Evolutionary conservation across 305 asterid species (phyloP).

Genomic region (Fraxinus baroniana): DNA sequence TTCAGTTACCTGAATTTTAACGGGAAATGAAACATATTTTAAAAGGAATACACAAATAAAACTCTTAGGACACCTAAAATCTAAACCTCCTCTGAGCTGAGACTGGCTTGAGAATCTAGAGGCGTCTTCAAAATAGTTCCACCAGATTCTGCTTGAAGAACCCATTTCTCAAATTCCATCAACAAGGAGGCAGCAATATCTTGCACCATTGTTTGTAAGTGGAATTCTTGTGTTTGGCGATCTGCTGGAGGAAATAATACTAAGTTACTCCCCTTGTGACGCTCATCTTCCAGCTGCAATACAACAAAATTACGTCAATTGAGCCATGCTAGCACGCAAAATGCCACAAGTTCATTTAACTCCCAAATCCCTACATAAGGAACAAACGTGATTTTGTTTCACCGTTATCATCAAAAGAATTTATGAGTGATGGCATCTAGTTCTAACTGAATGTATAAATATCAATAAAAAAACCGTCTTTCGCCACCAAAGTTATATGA

Average conservation of each 20-base stretch:
- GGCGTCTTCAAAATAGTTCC: conserved; percentile 97
- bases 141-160: conserved; percentile 86
- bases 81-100: conserved; percentile 99
- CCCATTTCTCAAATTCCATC: conserved; percentile 99
- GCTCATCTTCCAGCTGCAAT: conserved; percentile 83
- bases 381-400: not conserved
- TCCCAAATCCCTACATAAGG: not conserved
- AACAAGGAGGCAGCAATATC: conserved; percentile 90
- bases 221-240: conserved; percentile 87
- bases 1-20: conserved; percentile 10
- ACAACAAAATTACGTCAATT: conserved; percentile 11
- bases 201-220: conserved; percentile 95
- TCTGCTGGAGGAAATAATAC: conserved; percentile 94
- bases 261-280: conserved; percentile 69
- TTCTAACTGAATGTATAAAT: not conserved
- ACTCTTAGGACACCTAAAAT: conserved; percentile 75
- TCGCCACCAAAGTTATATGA: not conserved
- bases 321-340: conserved; percentile 8
- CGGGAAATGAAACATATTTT: conserved; percentile 15
- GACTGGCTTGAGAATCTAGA: conserved; percentile 98
- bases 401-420: not conserved
- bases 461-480: not conserved
- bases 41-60: conserved; percentile 30
- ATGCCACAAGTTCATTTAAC: not conserved
- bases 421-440: not conserved